Percentiles rank a stretch among this genome's conserved stretches.
These are phyloP conservation scores for Pichia eremophila DNA, from an alignment of 805 yeast species.

Conservation along the genomic window DNA sequence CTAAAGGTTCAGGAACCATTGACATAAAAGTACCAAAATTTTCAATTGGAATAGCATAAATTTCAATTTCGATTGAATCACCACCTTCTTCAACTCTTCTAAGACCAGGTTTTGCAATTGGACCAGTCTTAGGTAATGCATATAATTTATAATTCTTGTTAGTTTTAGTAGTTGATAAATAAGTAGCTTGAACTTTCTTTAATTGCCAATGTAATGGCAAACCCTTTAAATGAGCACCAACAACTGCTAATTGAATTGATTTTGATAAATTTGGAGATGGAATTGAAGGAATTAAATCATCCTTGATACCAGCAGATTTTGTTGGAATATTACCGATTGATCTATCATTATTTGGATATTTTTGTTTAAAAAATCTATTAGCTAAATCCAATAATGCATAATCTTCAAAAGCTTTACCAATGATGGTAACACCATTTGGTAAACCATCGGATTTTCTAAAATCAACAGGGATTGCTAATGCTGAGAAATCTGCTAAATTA, in stretches of 20 bases:
- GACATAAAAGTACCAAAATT: slow-evolving; percentile 74
- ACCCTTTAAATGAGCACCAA: slow-evolving; percentile 90
- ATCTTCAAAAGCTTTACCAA: slow-evolving; percentile 78
- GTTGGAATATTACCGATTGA: slow-evolving; percentile 38
- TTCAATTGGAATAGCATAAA: slow-evolving; percentile 73
- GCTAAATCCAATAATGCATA: slow-evolving; percentile 85
- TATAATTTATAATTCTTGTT: slow-evolving; percentile 64
- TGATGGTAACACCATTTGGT: slow-evolving; percentile 83
- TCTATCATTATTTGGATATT: slow-evolving; percentile 39
- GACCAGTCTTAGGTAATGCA: slow-evolving; percentile 76
- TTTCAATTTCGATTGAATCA: slow-evolving; percentile 59
- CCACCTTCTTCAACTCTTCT: slow-evolving; percentile 56
- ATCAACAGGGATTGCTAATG: slow-evolving; percentile 85
- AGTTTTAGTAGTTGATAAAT: slow-evolving; percentile 58
- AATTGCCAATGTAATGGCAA: slow-evolving; percentile 92
- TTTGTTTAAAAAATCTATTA: slow-evolving; percentile 47
- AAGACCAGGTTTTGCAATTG: slow-evolving; percentile 84
- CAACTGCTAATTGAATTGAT: slow-evolving; percentile 74
- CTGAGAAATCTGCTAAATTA: slow-evolving; percentile 87
- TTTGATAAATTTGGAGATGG: slow-evolving; percentile 36
- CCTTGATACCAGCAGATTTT: slow-evolving; percentile 25
- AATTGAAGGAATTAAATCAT: slow-evolving; percentile 35
- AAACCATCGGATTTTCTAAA: slow-evolving; percentile 71
- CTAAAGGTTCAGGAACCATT: slow-evolving; percentile 91
- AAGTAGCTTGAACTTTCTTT: slow-evolving; percentile 69